Evolutionary conservation across 2,329 filamentous ascomycete species (phyloP), one percentile per base, ranked within the genome.

Genomic region (Aspergillus calidoustus): DNA sequence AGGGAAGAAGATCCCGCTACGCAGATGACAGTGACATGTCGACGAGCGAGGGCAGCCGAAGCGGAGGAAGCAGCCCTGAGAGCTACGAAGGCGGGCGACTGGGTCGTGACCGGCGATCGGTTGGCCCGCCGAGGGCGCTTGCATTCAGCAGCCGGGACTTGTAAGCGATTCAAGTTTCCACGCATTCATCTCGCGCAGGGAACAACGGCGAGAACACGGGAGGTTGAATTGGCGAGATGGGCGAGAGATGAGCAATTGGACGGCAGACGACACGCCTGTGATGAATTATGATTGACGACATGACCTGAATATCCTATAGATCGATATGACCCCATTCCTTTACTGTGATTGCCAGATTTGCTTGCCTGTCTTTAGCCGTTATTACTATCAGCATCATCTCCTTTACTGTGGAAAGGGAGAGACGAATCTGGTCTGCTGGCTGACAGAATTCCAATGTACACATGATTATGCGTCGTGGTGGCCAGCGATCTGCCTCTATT

Each of bases 61-160:
- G 84, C 71, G 84, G 84, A 54, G 84, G 81, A 17, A 85, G 83
- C 68, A 87, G 85, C 71, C 84, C 85, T 15, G 73, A 77, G 62
- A 74, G 69, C 59, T 73, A 72, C 47, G 71, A 69, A 28, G 66
- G 68, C 3, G 64, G 64, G 34, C 65, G 66, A 47, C 53, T 71
- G 61, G 66, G 62, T 28, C 63, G 64, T 49, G 69, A 69, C 34
- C 67, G 65, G 46, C 67, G 65, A 52, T 50, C 67, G 15, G 56
- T 65, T 51, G 66, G 61, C 17, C 63, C 69, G 41, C 52, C 69
- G 52, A 69, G 71, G 63, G 66, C 70, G 30, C 62, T 73, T 44
- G 68, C 69, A 13, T 73, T 74, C 60, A 61, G 65, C 15, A 56
- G 54, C 52, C 64, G 64, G 34, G 59, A 17, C 22, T 49, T 67